Percentiles rank a stretch among this genome's conserved stretches.
phyloP scores from a whole-genome alignment of 139 green algal species.

The Chlorella sp. region DNA sequence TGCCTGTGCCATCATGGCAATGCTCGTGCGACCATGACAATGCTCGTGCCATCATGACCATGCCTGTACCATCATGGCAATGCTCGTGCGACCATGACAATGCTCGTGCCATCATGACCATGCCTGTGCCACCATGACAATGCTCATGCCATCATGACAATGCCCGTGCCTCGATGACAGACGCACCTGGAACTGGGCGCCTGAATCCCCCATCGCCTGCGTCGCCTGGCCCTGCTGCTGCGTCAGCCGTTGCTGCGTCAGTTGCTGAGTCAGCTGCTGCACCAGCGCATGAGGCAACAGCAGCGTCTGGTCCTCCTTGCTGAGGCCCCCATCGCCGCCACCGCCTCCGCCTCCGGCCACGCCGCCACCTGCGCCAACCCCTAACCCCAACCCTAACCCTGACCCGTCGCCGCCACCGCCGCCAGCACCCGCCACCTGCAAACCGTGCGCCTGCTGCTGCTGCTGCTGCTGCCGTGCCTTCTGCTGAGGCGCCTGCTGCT shows the following conservation, averaged over 20 bases:
- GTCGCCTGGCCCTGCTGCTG: constrained; percentile 7
- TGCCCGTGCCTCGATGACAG: neutral
- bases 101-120: neutral
- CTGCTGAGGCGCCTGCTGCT: neutral
- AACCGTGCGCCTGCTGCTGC: neutral
- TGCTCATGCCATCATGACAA: neutral
- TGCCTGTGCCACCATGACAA: too few relatives aligned
- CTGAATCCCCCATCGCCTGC: neutral
- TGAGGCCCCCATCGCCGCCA: neutral
- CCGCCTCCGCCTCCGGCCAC: neutral
- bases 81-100: too few relatives aligned
- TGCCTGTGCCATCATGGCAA: too few relatives aligned
- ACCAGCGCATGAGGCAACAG: neutral
- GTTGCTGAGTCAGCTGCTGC: neutral
- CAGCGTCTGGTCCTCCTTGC: neutral
- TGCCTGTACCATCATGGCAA: too few relatives aligned
- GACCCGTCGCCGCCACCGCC: too few relatives aligned
- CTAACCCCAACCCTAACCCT: too few relatives aligned
- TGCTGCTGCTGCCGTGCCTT: neutral
- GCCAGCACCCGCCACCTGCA: neutral
- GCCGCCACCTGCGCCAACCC: neutral
- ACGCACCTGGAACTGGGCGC: neutral
- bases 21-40: too few relatives aligned
- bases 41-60: neutral
- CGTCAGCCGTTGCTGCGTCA: neutral